Base-by-base conservation (phyloP, 768 basidiomycete species). In the Termitomyces sp. region DNA sequence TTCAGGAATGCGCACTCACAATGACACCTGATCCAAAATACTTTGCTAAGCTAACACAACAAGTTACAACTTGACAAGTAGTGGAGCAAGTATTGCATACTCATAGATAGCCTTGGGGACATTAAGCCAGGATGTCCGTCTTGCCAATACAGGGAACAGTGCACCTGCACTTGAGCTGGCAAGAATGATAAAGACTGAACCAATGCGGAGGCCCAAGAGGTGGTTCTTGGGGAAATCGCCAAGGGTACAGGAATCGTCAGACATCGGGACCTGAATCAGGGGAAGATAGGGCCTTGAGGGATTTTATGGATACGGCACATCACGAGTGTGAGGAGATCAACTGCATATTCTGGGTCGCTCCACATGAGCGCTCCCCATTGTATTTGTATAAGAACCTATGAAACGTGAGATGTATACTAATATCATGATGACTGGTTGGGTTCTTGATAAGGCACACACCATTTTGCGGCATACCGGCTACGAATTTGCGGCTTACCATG, bases 11-110 rank as follows among this genome's bases (percentile, higher is more conserved):
- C 56, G 45, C 19, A 37, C 86, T 63, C 56, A 90, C 89, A 63
- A 91, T 91, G 50, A 92, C 89, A 28, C 93, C 93, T 14, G 90
- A 92, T 31, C 93, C 93, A 70, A 95, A 94, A 69, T 87, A 93
- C 71, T 92, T 94, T 31, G 89, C 86, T 68, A 93, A 91, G 51
- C 87, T 89, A 10, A 9, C 15, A 57, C n/a, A 30, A 11, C 38
- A 42, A 14, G 19, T 57, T 30, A 28, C 9, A 47, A 31, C 51
- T 17, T 28, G n/a, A 17, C 21, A 35, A 31, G 50, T 30, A 17
- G 1, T 9, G 8, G 1, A 3, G 35, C 40, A 12, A 40, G 49
- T 44, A 37, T 40, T 1, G 70, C 86, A 33, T 53, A 91, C 90
- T 94, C 86, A 56, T 89, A 93, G 2, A 86, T 70, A 33, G 67